Percentiles rank a stretch among this genome's conserved stretches.
These are phyloP conservation scores for Solanum lignicaule DNA, from an alignment of 257 asterid genomes.

Conservation along the genomic window DNA sequence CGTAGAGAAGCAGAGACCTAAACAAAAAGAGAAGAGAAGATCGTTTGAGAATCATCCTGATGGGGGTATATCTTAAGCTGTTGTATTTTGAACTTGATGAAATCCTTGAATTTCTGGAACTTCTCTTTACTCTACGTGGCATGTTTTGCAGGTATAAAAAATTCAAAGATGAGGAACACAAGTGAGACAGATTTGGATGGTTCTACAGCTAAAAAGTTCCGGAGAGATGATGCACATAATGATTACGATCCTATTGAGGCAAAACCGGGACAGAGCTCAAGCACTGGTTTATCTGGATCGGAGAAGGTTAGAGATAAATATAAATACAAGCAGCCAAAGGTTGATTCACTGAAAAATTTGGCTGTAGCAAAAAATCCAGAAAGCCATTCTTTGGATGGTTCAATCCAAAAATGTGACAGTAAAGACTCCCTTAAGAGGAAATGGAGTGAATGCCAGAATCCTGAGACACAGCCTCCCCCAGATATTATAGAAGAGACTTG, in stretches of 20 bases:
- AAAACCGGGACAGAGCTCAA: conserved; percentile 45
- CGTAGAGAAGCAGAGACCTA: conserved; percentile 26
- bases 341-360: conserved; percentile 33
- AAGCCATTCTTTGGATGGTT: conserved; percentile 31
- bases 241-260: conserved; percentile 44
- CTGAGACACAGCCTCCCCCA: conserved; percentile 29
- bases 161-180: conserved; percentile 39
- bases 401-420: conserved; percentile 29
- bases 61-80: conserved; percentile 43
- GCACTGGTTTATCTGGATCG: conserved; percentile 21
- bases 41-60: conserved; percentile 32
- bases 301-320: not conserved
- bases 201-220: conserved; percentile 56
- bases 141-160: conserved; percentile 30
- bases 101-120: not conserved
- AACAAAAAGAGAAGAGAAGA: conserved; percentile 31
- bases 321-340: conserved; percentile 8
- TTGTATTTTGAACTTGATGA: conserved; percentile 2
- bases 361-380: conserved; percentile 22
- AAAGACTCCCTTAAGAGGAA: conserved; percentile 47
- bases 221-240: conserved; percentile 37
- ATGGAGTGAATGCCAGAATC: conserved; percentile 23
- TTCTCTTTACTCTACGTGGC: conserved; percentile 4
- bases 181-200: conserved; percentile 47
- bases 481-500: conserved; percentile 27